These are phyloP conservation scores for Paramecium caudatum DNA, from an alignment of 73 alveolate genomes.

Conservation along the genomic window DNA sequence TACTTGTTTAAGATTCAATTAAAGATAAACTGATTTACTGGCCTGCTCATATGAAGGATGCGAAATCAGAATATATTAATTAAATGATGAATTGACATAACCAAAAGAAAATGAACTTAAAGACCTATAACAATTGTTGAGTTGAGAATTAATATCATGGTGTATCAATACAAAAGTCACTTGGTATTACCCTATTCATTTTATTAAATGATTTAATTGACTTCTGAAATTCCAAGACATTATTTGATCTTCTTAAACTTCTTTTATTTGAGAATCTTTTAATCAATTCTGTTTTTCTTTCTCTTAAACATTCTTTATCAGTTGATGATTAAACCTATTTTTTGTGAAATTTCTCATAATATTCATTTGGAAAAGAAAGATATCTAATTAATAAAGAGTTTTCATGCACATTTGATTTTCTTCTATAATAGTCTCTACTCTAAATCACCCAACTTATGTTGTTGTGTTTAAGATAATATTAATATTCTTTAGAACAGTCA, in stretches of 20 bases:
- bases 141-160: conserved; percentile 27
- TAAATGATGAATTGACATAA: conserved; percentile 68
- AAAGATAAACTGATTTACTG: conserved; percentile 71
- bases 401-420: not conserved
- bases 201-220: conserved; percentile 27
- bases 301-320: conserved; percentile 15
- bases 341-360: conserved; percentile 46
- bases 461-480: not conserved
- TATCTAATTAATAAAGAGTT: not conserved
- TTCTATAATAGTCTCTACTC: not conserved
- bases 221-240: not conserved
- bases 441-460: not conserved
- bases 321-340: not conserved
- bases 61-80: conserved; percentile 60
- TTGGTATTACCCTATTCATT: conserved; percentile 18
- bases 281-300: not conserved
- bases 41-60: conserved; percentile 69
- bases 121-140: conserved; percentile 20
- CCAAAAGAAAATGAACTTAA: conserved; percentile 59
- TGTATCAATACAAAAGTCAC: not conserved
- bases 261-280: conserved; percentile 29
- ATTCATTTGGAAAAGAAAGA: conserved; percentile 22
- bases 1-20: conserved; percentile 60
- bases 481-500: conserved; percentile 13
- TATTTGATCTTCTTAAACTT: conserved; percentile 28